These are phyloP conservation scores for Nigrograna mackinnonii DNA, from an alignment of 2,329 filamentous ascomycete species.

Conservation along the genomic window DNA sequence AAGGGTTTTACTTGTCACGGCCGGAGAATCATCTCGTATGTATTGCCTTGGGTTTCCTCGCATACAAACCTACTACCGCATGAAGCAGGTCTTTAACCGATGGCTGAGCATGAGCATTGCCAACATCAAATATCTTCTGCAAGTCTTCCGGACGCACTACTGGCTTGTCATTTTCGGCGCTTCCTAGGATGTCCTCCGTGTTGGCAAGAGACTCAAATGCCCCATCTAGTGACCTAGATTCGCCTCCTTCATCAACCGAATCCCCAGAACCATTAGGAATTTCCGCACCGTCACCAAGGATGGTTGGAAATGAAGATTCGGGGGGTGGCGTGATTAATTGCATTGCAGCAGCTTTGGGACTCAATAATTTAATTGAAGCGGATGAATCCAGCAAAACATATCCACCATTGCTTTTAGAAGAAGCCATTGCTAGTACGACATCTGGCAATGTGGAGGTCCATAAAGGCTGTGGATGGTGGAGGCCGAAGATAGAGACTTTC, in stretches of 20 bases:
- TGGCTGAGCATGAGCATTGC: slow-evolving; percentile 69
- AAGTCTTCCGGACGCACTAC: slow-evolving; percentile 71
- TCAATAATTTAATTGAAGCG: slow-evolving; percentile 66
- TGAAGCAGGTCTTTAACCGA: slow-evolving; percentile 77
- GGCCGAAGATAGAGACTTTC: slow-evolving; percentile 67
- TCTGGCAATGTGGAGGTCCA: slow-evolving; percentile 59
- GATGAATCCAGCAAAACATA: slow-evolving; percentile 77
- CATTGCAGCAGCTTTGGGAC: slow-evolving; percentile 25
- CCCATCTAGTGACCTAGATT: slow-evolving; percentile 3
- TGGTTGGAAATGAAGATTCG: slow-evolving; percentile 28
- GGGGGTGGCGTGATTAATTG: slow-evolving; percentile 35
- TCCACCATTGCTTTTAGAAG: slow-evolving; percentile 66
- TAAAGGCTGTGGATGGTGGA: slow-evolving; percentile 62
- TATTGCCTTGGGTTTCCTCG: slow-evolving; percentile 53
- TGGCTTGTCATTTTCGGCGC: slow-evolving; percentile 54
- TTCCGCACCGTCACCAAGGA: too few species aligned
- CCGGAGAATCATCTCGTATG: too few species aligned
- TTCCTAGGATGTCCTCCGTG: slow-evolving; percentile 14
- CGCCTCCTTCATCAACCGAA: too few species aligned
- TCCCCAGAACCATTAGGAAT: too few species aligned
- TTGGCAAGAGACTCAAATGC: slow-evolving; percentile 22
- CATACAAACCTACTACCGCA: slow-evolving; percentile 68
- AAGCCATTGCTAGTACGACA: slow-evolving; percentile 68
- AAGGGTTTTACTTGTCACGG: too few species aligned
- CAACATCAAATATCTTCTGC: slow-evolving; percentile 68